Evolutionary conservation across 306 rosid genomes (phyloP).

Genomic region (Inga laurina): DNA sequence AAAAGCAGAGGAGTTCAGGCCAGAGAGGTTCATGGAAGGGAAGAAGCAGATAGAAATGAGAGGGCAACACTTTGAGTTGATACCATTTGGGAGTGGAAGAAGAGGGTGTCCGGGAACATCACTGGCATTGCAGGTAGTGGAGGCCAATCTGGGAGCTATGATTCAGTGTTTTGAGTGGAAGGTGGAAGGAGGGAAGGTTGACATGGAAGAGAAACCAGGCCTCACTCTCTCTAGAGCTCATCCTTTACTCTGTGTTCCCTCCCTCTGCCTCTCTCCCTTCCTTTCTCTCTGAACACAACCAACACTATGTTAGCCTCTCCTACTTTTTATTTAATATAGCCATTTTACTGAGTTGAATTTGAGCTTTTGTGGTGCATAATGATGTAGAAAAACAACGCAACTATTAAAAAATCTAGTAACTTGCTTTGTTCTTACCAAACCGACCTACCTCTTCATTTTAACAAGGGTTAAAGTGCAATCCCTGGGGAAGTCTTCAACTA

Average conservation of each 20-base stretch:
- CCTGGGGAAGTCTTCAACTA: too few species aligned
- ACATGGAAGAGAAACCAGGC: constrained; percentile 69
- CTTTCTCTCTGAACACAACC: constrained; percentile 30
- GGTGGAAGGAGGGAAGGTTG: constrained; percentile 40
- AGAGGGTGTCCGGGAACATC: constrained; percentile 83
- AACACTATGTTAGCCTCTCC: too few species aligned
- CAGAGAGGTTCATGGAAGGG: constrained; percentile 65
- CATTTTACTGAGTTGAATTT: too few species aligned
- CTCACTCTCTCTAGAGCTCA: constrained; percentile 65
- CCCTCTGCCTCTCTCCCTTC: constrained; percentile 46
- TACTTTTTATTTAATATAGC: too few species aligned
- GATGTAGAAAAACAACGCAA: background rate
- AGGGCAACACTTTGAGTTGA: constrained; percentile 69
- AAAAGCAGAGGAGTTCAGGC: constrained; percentile 67
- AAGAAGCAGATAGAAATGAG: constrained; percentile 56
- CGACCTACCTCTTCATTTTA: too few species aligned
- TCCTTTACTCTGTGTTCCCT: constrained; percentile 58
- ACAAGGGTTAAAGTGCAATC: too few species aligned
- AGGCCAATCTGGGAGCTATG: constrained; percentile 59
- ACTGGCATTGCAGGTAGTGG: constrained; percentile 72
- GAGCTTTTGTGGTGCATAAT: too few species aligned
- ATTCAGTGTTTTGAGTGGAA: constrained; percentile 85
- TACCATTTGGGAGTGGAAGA: constrained; percentile 92
- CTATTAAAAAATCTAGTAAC: too few species aligned
- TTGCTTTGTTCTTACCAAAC: too few species aligned